Conservation (phyloP, 202 grass and related monocot genomes). For the Musa balbisiana region DNA sequence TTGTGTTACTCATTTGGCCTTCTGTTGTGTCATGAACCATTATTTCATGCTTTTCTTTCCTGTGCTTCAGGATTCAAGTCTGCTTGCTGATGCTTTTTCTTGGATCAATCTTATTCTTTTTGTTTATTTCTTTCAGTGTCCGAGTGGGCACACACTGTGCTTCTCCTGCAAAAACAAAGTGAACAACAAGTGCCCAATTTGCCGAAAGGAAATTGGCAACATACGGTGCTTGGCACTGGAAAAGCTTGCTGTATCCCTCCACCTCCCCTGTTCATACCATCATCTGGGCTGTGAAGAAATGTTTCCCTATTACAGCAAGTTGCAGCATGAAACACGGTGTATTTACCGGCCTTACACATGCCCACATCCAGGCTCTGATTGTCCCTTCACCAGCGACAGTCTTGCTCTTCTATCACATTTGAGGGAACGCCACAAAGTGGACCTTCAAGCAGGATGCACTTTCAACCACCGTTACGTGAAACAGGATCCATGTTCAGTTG, state of each 20-base stretch:
- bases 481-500: slow-evolving; percentile 22
- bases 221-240: slow-evolving; percentile 29
- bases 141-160: slow-evolving; percentile 25
- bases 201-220: slow-evolving; percentile 28
- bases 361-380: slow-evolving; percentile 22
- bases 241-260: slow-evolving; percentile 15
- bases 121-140: slow-evolving; percentile 18
- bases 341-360: slow-evolving; percentile 19
- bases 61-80: not conserved
- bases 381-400: slow-evolving; percentile 9
- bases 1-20: too few relatives aligned
- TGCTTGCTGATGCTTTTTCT: not conserved
- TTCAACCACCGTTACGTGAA: slow-evolving; percentile 29
- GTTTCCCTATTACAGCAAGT: slow-evolving; percentile 25
- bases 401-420: slow-evolving; percentile 18
- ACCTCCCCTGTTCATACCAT: slow-evolving; percentile 19
- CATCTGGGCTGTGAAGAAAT: slow-evolving; percentile 15
- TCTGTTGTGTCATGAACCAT: not conserved
- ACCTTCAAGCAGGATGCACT: slow-evolving; percentile 17
- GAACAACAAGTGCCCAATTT: slow-evolving; percentile 26
- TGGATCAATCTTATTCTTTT: not conserved
- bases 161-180: slow-evolving; percentile 25
- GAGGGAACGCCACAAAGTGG: slow-evolving; percentile 16
- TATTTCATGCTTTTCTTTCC: not conserved
- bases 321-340: slow-evolving; percentile 21